These are phyloP conservation scores for Fusarium torulosum DNA, from an alignment of 2,329 filamentous ascomycete species.

Conservation along the genomic window DNA sequence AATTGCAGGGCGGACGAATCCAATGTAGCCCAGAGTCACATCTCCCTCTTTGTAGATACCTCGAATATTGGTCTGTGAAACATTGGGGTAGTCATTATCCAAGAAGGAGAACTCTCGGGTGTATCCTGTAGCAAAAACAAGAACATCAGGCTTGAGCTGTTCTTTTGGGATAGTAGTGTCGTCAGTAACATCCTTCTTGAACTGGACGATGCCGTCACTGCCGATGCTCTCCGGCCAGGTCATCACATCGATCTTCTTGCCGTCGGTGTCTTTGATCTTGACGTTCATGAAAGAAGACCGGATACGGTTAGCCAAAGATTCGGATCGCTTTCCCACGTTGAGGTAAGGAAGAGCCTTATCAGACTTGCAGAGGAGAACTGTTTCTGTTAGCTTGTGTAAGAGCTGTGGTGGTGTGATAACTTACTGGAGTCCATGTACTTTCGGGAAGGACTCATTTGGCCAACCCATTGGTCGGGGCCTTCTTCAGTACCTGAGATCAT, in stretches of 20 bases:
- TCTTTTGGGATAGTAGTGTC: slow-evolving; percentile 44
- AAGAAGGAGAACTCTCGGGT: slow-evolving; percentile 58
- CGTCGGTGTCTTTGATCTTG: slow-evolving; percentile 55
- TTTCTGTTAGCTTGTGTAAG: slow-evolving; percentile 1
- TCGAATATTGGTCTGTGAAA: slow-evolving; percentile 64
- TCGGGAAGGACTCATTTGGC: slow-evolving; percentile 56
- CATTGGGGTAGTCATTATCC: slow-evolving; percentile 55
- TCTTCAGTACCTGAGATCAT: slow-evolving; percentile 59
- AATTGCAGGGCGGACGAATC: slow-evolving; percentile 61
- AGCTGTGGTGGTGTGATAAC: slow-evolving; percentile 3
- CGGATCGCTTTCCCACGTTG: slow-evolving; percentile 52
- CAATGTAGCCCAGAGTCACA: slow-evolving; percentile 59
- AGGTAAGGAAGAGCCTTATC: slow-evolving; percentile 59
- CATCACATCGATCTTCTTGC: slow-evolving; percentile 58
- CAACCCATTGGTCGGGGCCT: slow-evolving; percentile 63
- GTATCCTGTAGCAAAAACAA: slow-evolving; percentile 64
- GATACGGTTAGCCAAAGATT: slow-evolving; percentile 51
- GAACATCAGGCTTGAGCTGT: slow-evolving; percentile 57
- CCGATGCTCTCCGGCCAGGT: slow-evolving; percentile 59
- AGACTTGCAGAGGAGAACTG: slow-evolving; percentile 61
- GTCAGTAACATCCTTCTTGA: slow-evolving; percentile 50
- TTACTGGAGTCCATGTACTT: slow-evolving; percentile 54
- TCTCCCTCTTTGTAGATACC: slow-evolving; percentile 62
- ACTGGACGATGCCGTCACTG: slow-evolving; percentile 53
- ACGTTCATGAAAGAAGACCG: slow-evolving; percentile 57